phyloP scores from a whole-genome alignment of 345 rosid genomes.

The Eucalyptus pauciflora region DNA sequence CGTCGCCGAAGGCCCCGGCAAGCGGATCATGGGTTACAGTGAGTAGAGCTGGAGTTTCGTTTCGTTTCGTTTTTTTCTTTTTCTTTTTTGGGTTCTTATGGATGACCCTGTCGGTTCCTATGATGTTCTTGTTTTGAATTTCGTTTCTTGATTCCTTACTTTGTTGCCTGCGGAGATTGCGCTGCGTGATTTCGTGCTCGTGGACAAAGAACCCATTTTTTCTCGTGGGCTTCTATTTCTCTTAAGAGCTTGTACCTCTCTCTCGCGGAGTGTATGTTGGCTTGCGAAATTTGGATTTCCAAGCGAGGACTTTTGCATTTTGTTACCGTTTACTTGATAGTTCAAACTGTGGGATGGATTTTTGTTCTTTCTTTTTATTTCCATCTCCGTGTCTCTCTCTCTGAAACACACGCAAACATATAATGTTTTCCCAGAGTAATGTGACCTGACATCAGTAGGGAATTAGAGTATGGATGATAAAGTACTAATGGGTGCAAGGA shows the following conservation, averaged over 20 bases:
- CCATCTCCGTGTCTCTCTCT: not conserved
- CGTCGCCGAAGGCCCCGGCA: slow-evolving; percentile 78
- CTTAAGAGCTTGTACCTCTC: not conserved
- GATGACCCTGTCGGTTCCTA: not conserved
- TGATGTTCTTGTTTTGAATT: not conserved
- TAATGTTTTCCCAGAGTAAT: not conserved
- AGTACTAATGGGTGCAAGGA: not conserved
- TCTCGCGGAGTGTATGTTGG: not conserved
- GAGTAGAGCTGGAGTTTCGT: not conserved
- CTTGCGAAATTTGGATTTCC: not conserved
- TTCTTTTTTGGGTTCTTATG: not conserved
- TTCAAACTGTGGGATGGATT: not conserved
- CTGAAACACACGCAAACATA: not conserved
- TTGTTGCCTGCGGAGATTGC: not conserved
- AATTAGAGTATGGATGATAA: not conserved
- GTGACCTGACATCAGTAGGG: not conserved
- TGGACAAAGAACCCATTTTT: not conserved
- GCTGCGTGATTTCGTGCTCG: not conserved
- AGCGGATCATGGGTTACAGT: slow-evolving; percentile 89
- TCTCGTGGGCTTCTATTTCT: not conserved
- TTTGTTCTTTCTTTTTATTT: not conserved
- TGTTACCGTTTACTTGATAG: not conserved
- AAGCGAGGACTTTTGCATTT: not conserved
- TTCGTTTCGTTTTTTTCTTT: not conserved
- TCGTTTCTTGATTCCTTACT: not conserved